These are phyloP conservation scores for Kregervanrija fluxuum DNA, from an alignment of 805 yeast species.

Conservation along the genomic window DNA sequence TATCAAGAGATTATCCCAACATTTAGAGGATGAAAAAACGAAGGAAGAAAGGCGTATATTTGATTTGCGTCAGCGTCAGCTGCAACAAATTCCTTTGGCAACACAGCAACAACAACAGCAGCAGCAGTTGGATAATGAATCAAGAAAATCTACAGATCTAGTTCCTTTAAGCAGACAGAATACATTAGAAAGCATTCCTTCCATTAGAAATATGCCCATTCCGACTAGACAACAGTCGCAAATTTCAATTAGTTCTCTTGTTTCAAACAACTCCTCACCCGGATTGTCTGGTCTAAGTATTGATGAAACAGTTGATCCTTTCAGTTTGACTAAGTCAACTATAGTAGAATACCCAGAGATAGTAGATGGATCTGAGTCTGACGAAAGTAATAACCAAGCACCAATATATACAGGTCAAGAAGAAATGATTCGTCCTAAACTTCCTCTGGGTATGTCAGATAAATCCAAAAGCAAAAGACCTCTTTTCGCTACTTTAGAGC, in stretches of 20 bases:
- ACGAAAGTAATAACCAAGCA: not conserved
- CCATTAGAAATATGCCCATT: slow-evolving; percentile 6
- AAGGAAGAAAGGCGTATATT: slow-evolving; percentile 6
- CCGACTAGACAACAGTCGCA: slow-evolving; percentile 8
- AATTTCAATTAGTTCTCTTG: slow-evolving; percentile 1
- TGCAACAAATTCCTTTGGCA: not conserved
- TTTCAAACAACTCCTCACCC: slow-evolving; percentile 8
- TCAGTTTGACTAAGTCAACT: slow-evolving; percentile 1
- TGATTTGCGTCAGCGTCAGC: not conserved
- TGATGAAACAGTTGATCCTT: slow-evolving; percentile 14
- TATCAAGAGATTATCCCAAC: slow-evolving; percentile 24
- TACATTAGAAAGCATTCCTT: slow-evolving; percentile 8
- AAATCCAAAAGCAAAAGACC: slow-evolving; percentile 50
- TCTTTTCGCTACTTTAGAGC: slow-evolving; percentile 38
- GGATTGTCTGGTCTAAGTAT: slow-evolving; percentile 3
- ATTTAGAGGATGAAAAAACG: slow-evolving; percentile 13
- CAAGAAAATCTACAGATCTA: slow-evolving; percentile 3
- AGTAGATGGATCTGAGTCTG: not conserved
- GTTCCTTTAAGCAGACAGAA: slow-evolving; percentile 11
- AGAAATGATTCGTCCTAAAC: slow-evolving; percentile 39
- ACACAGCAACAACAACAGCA: slow-evolving; percentile 1
- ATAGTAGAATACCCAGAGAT: slow-evolving; percentile 3
- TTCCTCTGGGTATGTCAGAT: slow-evolving; percentile 55
- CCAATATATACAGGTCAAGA: slow-evolving; percentile 18
- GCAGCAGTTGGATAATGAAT: not conserved